These are phyloP conservation scores for Gossypium laxum DNA, from an alignment of 441 rosid genomes.

Conservation along the genomic window DNA sequence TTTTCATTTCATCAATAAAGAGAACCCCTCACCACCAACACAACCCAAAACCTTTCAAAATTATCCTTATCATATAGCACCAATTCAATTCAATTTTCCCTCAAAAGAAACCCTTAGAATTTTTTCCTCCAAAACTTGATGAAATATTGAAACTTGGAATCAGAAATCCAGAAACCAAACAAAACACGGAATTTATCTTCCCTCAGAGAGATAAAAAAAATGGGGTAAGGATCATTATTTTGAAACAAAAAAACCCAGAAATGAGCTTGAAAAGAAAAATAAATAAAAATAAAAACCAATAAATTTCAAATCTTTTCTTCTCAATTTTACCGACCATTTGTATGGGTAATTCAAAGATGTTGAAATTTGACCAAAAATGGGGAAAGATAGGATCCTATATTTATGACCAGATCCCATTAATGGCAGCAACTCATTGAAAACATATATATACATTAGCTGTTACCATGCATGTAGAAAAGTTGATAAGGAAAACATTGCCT, in stretches of 20 bases:
- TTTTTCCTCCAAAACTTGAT: slow-evolving; percentile 13
- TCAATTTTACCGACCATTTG: slow-evolving; percentile 12
- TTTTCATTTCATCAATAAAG: slow-evolving; percentile 46
- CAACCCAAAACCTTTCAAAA: slow-evolving; percentile 23
- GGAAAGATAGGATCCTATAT: slow-evolving; percentile 8
- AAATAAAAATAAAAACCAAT: neutral
- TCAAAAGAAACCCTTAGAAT: slow-evolving; percentile 3
- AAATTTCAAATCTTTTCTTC: slow-evolving; percentile 2
- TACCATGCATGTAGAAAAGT: neutral
- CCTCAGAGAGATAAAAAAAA: slow-evolving; percentile 11
- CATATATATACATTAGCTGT: neutral
- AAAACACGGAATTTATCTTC: slow-evolving; percentile 28
- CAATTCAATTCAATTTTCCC: slow-evolving; percentile 10
- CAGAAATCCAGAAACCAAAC: slow-evolving; percentile 18
- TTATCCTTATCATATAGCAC: slow-evolving; percentile 11
- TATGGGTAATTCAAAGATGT: neutral
- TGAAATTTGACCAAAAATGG: neutral
- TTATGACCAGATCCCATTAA: slow-evolving; percentile 40
- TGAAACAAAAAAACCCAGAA: slow-evolving; percentile 14
- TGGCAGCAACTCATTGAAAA: slow-evolving; percentile 20
- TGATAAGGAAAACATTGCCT: neutral
- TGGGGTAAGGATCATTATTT: slow-evolving; percentile 16
- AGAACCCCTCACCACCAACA: slow-evolving; percentile 22
- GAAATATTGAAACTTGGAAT: slow-evolving; percentile 26
- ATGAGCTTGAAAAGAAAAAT: slow-evolving; percentile 1